Evolutionary conservation across 83 land plant genomes (phyloP).

Genomic region (Picea mariana): DNA sequence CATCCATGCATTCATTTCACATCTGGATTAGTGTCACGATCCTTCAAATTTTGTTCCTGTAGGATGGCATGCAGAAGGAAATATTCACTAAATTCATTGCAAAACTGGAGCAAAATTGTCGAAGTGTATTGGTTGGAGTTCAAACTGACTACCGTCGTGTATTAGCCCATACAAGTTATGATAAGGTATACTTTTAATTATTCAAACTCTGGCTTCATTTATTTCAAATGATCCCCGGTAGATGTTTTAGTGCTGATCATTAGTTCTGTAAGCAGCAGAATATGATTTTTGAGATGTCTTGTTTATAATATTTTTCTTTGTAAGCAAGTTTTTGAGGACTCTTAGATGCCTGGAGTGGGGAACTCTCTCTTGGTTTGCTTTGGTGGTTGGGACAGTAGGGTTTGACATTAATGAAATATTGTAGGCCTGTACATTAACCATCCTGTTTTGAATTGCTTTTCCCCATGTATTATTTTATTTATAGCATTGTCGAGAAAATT

Average conservation of each 20-base stretch:
- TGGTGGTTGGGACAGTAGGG: not conserved
- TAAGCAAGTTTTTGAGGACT: not conserved
- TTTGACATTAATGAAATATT: not conserved
- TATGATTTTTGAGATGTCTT: not conserved
- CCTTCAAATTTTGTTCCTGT: not conserved
- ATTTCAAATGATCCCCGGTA: not conserved
- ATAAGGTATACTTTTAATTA: constrained; percentile 38
- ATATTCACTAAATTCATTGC: constrained; percentile 64
- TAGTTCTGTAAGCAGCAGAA: not conserved
- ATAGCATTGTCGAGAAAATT: no score
- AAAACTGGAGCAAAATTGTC: constrained; percentile 68
- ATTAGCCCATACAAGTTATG: constrained; percentile 42
- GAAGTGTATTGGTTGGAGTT: constrained; percentile 62
- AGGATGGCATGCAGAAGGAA: constrained; percentile 98
- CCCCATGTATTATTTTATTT: no score
- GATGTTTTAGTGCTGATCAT: not conserved
- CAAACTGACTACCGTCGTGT: constrained; percentile 88
- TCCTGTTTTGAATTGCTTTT: no score
- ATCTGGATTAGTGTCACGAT: not conserved
- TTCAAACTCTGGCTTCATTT: not conserved
- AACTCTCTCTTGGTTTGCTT: not conserved
- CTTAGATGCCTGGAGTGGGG: not conserved
- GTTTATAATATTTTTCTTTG: not conserved
- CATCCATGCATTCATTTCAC: not conserved
- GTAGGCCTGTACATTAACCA: not conserved